Conservation (phyloP, 257 asterid species). For the Ehretia macrophylla region DNA sequence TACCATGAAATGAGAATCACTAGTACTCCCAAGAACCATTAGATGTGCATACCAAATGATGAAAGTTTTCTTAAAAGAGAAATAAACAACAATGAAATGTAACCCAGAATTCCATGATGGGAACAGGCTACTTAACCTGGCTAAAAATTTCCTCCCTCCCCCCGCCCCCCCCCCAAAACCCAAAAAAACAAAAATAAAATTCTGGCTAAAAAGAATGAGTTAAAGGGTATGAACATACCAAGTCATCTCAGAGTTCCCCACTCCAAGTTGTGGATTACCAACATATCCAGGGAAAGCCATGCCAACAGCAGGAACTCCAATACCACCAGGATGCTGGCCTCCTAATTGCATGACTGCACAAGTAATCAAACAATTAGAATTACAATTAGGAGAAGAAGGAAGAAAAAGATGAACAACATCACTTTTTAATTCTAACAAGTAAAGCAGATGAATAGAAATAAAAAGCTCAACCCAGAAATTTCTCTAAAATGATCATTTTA, state of each 20-base stretch:
- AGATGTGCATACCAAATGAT: background rate
- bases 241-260: conserved; percentile 98
- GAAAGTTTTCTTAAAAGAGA: background rate
- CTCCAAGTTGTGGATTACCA: conserved; percentile 70
- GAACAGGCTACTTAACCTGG: too few relatives aligned
- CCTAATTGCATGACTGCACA: conserved; percentile 87
- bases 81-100: background rate
- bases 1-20: conserved; percentile 3
- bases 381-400: background rate
- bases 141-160: too few relatives aligned
- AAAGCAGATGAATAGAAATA: background rate
- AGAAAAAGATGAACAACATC: background rate
- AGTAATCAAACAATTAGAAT: conserved; percentile 5
- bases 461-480: background rate
- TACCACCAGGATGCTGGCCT: conserved; percentile 87
- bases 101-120: too few relatives aligned
- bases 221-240: conserved; percentile 50
- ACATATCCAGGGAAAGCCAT: conserved; percentile 99
- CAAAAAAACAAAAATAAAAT: too few relatives aligned
- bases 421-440: background rate
- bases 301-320: conserved; percentile 99
- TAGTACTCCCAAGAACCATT: background rate
- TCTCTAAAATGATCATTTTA: background rate
- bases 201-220: background rate
- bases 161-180: too few relatives aligned